phyloP scores from a whole-genome alignment of 805 yeast genomes.

The Candida germanica region DNA sequence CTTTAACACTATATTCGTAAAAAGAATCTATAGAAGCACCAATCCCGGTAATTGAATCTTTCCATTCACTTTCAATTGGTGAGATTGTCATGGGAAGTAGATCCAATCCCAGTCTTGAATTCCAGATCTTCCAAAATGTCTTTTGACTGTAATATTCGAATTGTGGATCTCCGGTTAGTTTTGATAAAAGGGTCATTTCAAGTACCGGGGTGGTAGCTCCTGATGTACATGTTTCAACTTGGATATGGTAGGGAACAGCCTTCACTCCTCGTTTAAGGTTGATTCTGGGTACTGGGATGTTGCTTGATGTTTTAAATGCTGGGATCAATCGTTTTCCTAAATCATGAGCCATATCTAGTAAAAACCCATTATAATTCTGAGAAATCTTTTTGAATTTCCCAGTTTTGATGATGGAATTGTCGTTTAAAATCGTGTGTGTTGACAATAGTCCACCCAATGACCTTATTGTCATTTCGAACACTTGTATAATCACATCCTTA shows the following conservation, averaged over 20 bases:
- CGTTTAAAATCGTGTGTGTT: conserved; percentile 56
- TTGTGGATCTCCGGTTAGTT: conserved; percentile 67
- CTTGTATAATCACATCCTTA: conserved; percentile 73
- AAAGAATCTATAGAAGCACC: conserved; percentile 93
- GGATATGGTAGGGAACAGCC: conserved; percentile 41
- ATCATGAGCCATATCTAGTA: conserved; percentile 70
- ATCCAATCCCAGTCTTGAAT: conserved; percentile 54
- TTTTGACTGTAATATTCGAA: conserved; percentile 61
- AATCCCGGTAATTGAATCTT: conserved; percentile 64
- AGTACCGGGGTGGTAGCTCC: conserved; percentile 84
- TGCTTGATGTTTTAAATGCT: conserved; percentile 62
- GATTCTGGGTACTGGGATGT: conserved; percentile 77
- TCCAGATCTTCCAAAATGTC: conserved; percentile 73
- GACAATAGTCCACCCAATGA: conserved; percentile 79
- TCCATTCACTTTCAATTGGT: conserved; percentile 53
- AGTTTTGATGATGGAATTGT: conserved; percentile 14
- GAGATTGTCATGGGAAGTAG: conserved; percentile 77
- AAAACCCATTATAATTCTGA: conserved; percentile 60
- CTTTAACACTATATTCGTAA: conserved; percentile 83
- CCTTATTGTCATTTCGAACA: conserved; percentile 82
- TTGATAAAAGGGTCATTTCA: conserved; percentile 74
- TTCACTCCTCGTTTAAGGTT: conserved; percentile 57
- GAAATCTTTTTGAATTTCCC: conserved; percentile 33
- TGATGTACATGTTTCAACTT: conserved; percentile 75
- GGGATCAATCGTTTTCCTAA: conserved; percentile 68